Conservation (phyloP, 2,329 filamentous ascomycete genomes). For the Aspergillus niger region DNA sequence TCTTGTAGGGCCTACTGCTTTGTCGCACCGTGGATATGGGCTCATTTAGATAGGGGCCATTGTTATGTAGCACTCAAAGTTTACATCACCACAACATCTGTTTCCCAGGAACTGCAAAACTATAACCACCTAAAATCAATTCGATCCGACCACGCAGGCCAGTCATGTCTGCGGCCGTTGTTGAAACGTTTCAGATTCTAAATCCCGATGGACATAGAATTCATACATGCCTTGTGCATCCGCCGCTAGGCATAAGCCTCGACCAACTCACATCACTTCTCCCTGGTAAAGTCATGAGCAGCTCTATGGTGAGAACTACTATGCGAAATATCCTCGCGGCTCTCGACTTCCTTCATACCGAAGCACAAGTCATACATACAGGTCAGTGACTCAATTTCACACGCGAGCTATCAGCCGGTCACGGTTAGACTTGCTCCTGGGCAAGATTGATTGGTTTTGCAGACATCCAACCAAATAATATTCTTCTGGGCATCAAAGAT, state of each 20-base stretch:
- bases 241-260: conserved; percentile 30
- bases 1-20: not conserved
- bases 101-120: conserved; percentile 25
- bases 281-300: conserved; percentile 23
- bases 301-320: conserved; percentile 25
- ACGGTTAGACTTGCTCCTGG: no score
- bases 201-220: conserved; percentile 18
- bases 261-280: conserved; percentile 20
- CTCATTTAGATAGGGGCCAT: conserved; percentile 12
- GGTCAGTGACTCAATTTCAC: conserved; percentile 13
- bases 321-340: conserved; percentile 26
- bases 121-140: conserved; percentile 30
- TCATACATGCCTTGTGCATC: conserved; percentile 33
- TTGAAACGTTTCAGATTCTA: conserved; percentile 33
- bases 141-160: conserved; percentile 27
- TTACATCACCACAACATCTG: conserved; percentile 14
- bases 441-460: not conserved
- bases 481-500: conserved; percentile 35
- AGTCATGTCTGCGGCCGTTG: conserved; percentile 27
- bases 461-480: conserved; percentile 38
- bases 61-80: conserved; percentile 21
- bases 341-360: conserved; percentile 34
- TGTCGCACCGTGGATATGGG: not conserved
- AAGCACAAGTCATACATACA: conserved; percentile 30
- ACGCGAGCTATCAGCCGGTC: not conserved